Evolutionary conservation across 2,329 filamentous ascomycete species (phyloP).

Genomic region (Aspergillus fischeri): DNA sequence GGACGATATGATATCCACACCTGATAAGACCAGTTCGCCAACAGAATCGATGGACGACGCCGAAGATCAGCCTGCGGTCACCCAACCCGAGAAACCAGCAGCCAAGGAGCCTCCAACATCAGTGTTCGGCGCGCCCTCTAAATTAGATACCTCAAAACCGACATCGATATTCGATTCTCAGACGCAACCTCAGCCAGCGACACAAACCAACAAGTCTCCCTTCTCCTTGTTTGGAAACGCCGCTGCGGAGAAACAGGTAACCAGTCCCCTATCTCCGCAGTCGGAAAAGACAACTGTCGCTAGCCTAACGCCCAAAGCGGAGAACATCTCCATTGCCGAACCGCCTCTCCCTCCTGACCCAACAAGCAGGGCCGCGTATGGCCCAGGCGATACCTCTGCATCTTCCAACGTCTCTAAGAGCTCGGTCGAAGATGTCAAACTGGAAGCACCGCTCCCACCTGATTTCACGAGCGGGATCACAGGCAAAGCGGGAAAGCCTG

Average conservation of each 20-base stretch:
- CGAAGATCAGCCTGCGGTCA: constrained; percentile 24
- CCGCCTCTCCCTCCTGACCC: constrained; percentile 45
- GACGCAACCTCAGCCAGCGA: constrained; percentile 21
- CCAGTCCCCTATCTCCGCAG: constrained; percentile 27
- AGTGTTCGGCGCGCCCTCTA: constrained; percentile 25
- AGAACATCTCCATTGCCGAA: constrained; percentile 28
- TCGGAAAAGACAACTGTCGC: constrained; percentile 30
- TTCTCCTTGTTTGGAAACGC: constrained; percentile 28
- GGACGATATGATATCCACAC: constrained; percentile 36
- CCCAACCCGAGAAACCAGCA: constrained; percentile 19
- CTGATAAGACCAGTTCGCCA: constrained; percentile 29
- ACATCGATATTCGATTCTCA: constrained; percentile 30
- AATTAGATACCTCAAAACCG: constrained; percentile 20
- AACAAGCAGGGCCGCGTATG: constrained; percentile 44
- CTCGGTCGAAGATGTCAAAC: constrained; percentile 30
- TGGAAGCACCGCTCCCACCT: constrained; percentile 24
- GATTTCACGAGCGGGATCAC: constrained; percentile 15
- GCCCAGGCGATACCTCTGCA: constrained; percentile 46
- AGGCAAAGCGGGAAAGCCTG: constrained; percentile 1
- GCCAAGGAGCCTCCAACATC: constrained; percentile 18
- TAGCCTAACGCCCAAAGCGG: constrained; percentile 30
- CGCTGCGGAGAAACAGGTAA: constrained; percentile 18
- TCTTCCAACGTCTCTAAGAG: constrained; percentile 42
- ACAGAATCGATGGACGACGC: constrained; percentile 36
- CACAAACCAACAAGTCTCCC: constrained; percentile 27